Conservation (phyloP, 352 stramenopile genomes). For the Elongisporangium undulatum region DNA sequence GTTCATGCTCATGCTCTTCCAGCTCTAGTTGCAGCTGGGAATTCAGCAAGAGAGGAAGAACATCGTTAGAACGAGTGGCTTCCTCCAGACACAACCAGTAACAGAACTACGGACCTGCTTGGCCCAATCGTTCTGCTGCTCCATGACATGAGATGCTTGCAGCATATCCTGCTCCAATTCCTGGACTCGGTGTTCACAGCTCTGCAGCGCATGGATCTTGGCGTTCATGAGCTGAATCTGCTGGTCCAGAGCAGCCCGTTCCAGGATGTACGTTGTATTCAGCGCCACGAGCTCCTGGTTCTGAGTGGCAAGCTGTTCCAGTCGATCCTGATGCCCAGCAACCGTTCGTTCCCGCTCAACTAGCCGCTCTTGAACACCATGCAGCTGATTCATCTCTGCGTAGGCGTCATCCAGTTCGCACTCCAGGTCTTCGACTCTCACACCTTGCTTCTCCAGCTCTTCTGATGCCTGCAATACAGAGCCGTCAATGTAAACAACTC, state of each 20-base stretch:
- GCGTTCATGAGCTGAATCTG: slow-evolving; percentile 10
- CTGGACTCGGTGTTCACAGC: slow-evolving; percentile 7
- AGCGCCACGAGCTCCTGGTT: slow-evolving; percentile 25
- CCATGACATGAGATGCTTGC: slow-evolving; percentile 17
- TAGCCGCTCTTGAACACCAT: background rate
- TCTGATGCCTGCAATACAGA: background rate
- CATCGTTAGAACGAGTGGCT: background rate
- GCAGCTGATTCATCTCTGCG: background rate
- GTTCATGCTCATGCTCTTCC: slow-evolving; percentile 7
- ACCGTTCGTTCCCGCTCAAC: background rate
- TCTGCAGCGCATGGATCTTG: slow-evolving; percentile 10
- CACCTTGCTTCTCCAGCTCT: slow-evolving; percentile 1
- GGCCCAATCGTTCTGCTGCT: slow-evolving; percentile 33
- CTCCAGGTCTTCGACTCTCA: background rate
- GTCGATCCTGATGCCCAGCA: background rate
- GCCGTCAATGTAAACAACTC: no score
- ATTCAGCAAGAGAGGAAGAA: slow-evolving; percentile 8
- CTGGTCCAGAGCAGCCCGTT: slow-evolving; percentile 11
- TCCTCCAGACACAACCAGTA: background rate
- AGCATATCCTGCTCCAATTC: slow-evolving; percentile 19
- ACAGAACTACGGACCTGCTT: slow-evolving; percentile 18
- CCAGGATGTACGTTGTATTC: slow-evolving; percentile 17
- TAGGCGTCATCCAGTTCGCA: background rate
- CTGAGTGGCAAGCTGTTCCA: slow-evolving; percentile 17
- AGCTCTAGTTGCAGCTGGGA: slow-evolving; percentile 11